Conservation (phyloP, 2,329 filamentous ascomycete species). For the Botryotinia convoluta region DNA sequence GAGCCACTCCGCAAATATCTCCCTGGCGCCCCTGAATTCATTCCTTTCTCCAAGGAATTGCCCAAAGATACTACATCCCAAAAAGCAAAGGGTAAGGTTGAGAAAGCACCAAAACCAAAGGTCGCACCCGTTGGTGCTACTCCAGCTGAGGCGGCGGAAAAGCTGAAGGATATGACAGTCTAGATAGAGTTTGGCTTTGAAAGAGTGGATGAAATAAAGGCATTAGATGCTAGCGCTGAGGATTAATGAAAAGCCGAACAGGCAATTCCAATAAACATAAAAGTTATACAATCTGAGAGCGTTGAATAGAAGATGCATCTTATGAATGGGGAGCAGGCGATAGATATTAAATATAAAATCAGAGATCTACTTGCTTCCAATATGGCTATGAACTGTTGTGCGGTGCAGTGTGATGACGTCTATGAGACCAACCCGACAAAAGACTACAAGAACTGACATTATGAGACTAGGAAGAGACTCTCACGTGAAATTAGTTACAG, state of each 20-base stretch:
- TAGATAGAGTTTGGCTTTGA: constrained; percentile 9
- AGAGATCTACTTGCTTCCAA: not conserved
- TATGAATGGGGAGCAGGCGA: not conserved
- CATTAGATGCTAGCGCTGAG: not conserved
- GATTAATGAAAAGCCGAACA: not conserved
- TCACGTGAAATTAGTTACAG: not conserved
- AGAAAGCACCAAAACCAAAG: constrained; percentile 36
- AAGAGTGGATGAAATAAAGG: not conserved
- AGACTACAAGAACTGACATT: not conserved
- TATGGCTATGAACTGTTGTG: not conserved
- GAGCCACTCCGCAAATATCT: constrained; percentile 86
- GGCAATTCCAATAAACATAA: not conserved
- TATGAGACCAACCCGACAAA: too few relatives aligned
- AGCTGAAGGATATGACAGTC: constrained; percentile 39
- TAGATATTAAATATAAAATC: constrained; percentile 10
- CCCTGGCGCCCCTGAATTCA: constrained; percentile 82
- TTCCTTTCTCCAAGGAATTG: constrained; percentile 83
- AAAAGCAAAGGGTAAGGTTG: constrained; percentile 46
- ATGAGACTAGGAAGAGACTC: not conserved
- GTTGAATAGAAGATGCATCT: not conserved
- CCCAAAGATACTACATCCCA: constrained; percentile 69
- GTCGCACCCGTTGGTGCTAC: constrained; percentile 28
- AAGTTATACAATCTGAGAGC: not conserved
- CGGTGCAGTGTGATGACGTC: not conserved
- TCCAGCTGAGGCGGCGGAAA: constrained; percentile 38